phyloP scores from a whole-genome alignment of 2,329 filamentous ascomycete species.

The Aureobasidium sp. region DNA sequence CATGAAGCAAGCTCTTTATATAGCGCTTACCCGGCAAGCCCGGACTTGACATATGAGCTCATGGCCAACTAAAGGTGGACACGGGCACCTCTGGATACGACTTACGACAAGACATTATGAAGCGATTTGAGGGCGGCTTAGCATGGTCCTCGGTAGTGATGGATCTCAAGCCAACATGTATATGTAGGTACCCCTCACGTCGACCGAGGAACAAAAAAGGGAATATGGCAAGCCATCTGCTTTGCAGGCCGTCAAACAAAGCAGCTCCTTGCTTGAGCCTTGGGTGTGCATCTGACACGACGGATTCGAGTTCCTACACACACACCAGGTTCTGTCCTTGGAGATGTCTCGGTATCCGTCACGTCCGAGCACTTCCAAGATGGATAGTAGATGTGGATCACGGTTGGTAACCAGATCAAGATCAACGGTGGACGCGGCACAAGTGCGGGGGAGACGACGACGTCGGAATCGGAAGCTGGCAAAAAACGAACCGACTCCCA shows the following conservation, averaged over 20 bases:
- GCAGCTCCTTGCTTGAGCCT: not conserved
- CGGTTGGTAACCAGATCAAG: not conserved
- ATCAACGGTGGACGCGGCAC: not conserved
- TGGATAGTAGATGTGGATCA: not conserved
- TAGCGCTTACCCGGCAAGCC: not conserved
- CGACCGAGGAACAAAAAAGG: not conserved
- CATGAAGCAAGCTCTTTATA: not conserved
- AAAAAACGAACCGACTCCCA: not conserved
- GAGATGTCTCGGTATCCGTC: not conserved
- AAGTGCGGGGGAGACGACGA: not conserved
- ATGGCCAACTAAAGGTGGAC: not conserved
- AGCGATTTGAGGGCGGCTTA: not conserved
- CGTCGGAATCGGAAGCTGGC: not conserved
- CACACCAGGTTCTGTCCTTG: not conserved
- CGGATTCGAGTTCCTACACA: not conserved
- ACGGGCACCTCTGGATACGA: not conserved
- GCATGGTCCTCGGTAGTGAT: not conserved
- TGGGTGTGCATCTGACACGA: not conserved
- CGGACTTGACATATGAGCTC: not conserved
- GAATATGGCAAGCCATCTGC: not conserved
- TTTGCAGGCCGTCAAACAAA: not conserved
- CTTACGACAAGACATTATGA: not conserved
- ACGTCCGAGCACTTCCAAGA: not conserved
- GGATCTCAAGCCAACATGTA: not conserved
- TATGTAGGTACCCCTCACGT: constrained; percentile 10